Evolutionary conservation across 805 yeast genomes (phyloP).

Genomic region (Cyberlindnera samutprakarnensis): DNA sequence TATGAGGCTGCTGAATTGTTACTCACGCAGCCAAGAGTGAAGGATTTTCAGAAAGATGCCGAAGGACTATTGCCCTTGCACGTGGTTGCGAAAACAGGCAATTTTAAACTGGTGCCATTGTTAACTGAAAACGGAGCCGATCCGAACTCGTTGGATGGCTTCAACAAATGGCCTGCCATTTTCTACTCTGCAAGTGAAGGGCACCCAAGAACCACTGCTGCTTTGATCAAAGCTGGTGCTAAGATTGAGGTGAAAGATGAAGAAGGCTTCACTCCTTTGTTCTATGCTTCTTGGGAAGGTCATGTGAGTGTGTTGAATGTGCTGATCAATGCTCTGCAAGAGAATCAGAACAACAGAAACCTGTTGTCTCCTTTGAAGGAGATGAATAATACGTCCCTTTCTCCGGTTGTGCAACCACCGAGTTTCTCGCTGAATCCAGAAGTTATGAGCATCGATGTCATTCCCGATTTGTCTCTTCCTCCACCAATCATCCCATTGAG

Average conservation of each 20-base stretch:
- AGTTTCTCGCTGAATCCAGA: conserved; percentile 21
- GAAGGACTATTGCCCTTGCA: conserved; percentile 88
- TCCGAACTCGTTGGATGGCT: conserved; percentile 72
- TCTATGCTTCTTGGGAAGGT: conserved; percentile 93
- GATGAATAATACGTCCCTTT: conserved; percentile 2
- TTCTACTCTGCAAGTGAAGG: conserved; percentile 89
- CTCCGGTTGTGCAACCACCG: conserved; percentile 15
- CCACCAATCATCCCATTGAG: conserved; percentile 94
- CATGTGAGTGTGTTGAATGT: conserved; percentile 75
- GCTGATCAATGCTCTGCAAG: conserved; percentile 34
- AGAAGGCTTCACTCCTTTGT: conserved; percentile 71
- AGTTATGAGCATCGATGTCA: conserved; percentile 47
- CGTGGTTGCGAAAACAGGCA: conserved; percentile 82
- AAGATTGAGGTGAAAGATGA: conserved; percentile 63
- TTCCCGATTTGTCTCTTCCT: conserved; percentile 87
- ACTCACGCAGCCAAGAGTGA: conserved; percentile 23
- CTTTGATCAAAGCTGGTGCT: conserved; percentile 69
- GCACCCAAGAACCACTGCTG: conserved; percentile 59
- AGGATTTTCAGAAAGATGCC: conserved; percentile 52
- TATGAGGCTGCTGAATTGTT: conserved; percentile 54
- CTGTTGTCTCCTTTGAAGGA: conserved; percentile 21
- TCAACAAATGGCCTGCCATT: conserved; percentile 90
- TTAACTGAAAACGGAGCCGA: conserved; percentile 67
- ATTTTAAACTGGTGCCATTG: conserved; percentile 56
- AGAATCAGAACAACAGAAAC: conserved; percentile 9